These are phyloP conservation scores for Pythium aristosporum DNA, from an alignment of 352 stramenopile genomes.

Conservation along the genomic window DNA sequence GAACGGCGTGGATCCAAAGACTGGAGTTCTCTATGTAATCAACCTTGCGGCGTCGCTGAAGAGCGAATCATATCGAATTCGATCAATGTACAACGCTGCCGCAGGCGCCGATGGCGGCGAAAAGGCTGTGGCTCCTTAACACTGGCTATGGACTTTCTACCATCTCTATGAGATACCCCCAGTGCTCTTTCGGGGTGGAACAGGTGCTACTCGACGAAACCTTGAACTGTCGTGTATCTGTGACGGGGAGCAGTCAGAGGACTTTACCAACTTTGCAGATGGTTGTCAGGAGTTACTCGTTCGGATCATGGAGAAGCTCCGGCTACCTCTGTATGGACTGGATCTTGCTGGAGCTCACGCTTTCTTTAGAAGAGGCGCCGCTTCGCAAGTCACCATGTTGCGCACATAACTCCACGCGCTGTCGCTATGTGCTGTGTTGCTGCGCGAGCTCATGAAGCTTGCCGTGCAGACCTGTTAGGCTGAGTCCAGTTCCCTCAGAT, in stretches of 20 bases:
- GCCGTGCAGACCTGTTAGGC: slow-evolving; percentile 71
- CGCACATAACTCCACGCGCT: background rate
- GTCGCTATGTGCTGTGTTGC: slow-evolving; percentile 26
- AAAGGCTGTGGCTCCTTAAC: slow-evolving; percentile 32
- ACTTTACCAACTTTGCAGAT: background rate
- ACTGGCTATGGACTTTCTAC: slow-evolving; percentile 34
- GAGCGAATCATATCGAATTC: slow-evolving; percentile 58
- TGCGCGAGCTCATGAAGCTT: slow-evolving; percentile 56
- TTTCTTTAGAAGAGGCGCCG: background rate
- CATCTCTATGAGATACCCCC: slow-evolving; percentile 42
- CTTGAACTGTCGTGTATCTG: slow-evolving; percentile 1
- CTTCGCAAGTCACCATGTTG: background rate
- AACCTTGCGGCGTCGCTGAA: slow-evolving; percentile 30
- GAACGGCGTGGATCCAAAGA: slow-evolving; percentile 18
- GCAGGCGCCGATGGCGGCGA: background rate
- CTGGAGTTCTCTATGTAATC: slow-evolving; percentile 12
- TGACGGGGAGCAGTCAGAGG: background rate
- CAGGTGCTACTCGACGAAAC: background rate
- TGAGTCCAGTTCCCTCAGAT: slow-evolving; percentile 56
- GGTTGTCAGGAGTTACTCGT: slow-evolving; percentile 23
- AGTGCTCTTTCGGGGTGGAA: slow-evolving; percentile 15
- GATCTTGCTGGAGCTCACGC: slow-evolving; percentile 8
- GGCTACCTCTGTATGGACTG: slow-evolving; percentile 33
- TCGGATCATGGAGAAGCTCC: slow-evolving; percentile 48
- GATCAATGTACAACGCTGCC: slow-evolving; percentile 17